These are phyloP conservation scores for Xanthoconium stramineum DNA, from an alignment of 768 basidiomycete species.

Conservation along the genomic window DNA sequence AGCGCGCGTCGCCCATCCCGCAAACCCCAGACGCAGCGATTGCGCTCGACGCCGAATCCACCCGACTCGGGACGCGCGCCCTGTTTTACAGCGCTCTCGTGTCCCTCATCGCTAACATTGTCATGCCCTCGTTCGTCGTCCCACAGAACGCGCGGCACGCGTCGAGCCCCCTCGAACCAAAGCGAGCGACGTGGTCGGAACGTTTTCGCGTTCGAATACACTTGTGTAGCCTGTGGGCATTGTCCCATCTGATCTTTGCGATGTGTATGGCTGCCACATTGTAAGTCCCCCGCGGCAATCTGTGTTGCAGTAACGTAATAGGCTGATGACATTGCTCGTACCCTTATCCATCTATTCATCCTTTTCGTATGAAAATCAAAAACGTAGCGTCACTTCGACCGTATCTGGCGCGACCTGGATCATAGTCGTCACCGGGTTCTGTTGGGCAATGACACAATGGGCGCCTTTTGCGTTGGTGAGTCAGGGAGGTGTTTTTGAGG, in stretches of 20 bases:
- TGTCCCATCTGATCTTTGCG: conserved; percentile 71
- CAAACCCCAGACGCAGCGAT: conserved; percentile 32
- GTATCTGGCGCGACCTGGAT: conserved; percentile 72
- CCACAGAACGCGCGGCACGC: conserved; percentile 15
- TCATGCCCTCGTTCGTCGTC: conserved; percentile 63
- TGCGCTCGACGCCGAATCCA: conserved; percentile 61
- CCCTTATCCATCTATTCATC: background rate
- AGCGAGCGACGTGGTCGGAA: conserved; percentile 32
- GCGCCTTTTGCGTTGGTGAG: conserved; percentile 85
- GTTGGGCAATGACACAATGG: conserved; percentile 94
- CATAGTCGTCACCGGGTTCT: conserved; percentile 78
- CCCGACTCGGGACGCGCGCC: conserved; percentile 79
- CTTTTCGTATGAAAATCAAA: background rate
- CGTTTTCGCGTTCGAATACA: conserved; percentile 46
- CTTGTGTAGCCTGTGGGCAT: conserved; percentile 73
- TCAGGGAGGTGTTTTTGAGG: conserved; percentile 2
- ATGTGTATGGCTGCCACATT: conserved; percentile 78
- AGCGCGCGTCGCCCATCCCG: conserved; percentile 37
- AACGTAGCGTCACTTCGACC: conserved; percentile 61
- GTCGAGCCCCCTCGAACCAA: conserved; percentile 18
- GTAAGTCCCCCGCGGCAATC: conserved; percentile 45
- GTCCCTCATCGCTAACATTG: conserved; percentile 61
- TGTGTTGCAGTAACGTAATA: background rate
- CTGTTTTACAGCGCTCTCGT: conserved; percentile 76
- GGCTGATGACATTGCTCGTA: conserved; percentile 11